These are phyloP conservation scores for Pilobolus umbonatus DNA, from an alignment of 192 early-diverging fungal genomes.

Conservation along the genomic window DNA sequence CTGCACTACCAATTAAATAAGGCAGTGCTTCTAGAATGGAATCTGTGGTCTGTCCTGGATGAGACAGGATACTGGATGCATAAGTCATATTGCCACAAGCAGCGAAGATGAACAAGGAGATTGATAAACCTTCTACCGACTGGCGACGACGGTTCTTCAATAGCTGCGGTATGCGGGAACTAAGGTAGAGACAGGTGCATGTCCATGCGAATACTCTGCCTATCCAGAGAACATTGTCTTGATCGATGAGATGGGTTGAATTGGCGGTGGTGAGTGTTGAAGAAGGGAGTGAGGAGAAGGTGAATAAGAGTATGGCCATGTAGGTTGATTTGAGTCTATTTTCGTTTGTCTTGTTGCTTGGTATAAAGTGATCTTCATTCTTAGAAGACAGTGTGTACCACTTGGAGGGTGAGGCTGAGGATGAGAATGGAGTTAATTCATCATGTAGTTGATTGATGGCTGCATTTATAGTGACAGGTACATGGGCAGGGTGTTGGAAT, in stretches of 20 bases:
- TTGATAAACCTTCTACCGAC: conserved; percentile 69
- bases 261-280: not conserved
- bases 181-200: conserved; percentile 61
- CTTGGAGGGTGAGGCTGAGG: conserved; percentile 27
- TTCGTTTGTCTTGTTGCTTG: too few species aligned
- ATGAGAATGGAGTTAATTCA: conserved; percentile 27
- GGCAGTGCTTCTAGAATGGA: conserved; percentile 41
- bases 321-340: too few species aligned
- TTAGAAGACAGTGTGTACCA: conserved; percentile 30
- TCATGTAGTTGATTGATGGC: not conserved
- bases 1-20: conserved; percentile 63
- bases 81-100: conserved; percentile 69
- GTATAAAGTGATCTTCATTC: too few species aligned
- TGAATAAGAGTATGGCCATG: not conserved
- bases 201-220: conserved; percentile 65
- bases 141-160: conserved; percentile 53
- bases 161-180: conserved; percentile 73
- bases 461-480: conserved; percentile 16
- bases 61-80: conserved; percentile 43
- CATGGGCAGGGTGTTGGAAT: conserved; percentile 27
- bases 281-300: not conserved
- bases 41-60: conserved; percentile 20
- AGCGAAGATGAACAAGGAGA: conserved; percentile 69
- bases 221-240: conserved; percentile 13
- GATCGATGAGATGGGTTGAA: not conserved